These are phyloP conservation scores for Mycena polygramma DNA, from an alignment of 768 basidiomycete species.

Conservation along the genomic window DNA sequence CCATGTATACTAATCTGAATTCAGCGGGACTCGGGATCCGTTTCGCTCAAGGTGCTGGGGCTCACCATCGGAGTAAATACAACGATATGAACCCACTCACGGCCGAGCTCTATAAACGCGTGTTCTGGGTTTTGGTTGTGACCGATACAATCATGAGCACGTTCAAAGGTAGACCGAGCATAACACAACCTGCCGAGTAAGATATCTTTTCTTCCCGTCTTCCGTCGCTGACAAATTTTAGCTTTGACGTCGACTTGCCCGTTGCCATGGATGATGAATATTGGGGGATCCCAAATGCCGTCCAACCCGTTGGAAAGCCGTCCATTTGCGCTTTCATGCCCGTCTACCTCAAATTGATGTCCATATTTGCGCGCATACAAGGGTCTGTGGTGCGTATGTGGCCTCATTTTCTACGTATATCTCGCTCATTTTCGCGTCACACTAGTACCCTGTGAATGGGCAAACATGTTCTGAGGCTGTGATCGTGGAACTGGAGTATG, in stretches of 20 bases:
- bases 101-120: conserved; percentile 73
- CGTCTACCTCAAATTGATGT: conserved; percentile 10
- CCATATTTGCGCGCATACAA: conserved; percentile 22
- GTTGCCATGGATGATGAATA: conserved; percentile 57
- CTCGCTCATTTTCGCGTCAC: background rate
- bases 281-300: conserved; percentile 12
- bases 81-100: conserved; percentile 49
- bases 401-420: background rate
- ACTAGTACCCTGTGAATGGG: conserved; percentile 25
- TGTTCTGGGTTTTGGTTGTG: conserved; percentile 60
- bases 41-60: conserved; percentile 72
- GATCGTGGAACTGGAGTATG: conserved; percentile 23
- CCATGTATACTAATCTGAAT: conserved; percentile 14
- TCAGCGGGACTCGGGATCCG: conserved; percentile 69
- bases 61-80: conserved; percentile 60
- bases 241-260: conserved; percentile 75
- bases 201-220: conserved; percentile 38
- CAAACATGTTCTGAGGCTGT: background rate
- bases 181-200: conserved; percentile 77
- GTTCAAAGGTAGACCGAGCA: conserved; percentile 72
- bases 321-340: conserved; percentile 14
- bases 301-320: background rate
- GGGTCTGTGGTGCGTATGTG: conserved; percentile 6
- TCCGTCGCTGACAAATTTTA: conserved; percentile 38
- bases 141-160: conserved; percentile 53